A percentile compares a stretch with the other conserved stretches of the same genome.
Evolutionary conservation across 108 stramenopile genomes (phyloP).

Genomic region (Chaetoceros muelleri): DNA sequence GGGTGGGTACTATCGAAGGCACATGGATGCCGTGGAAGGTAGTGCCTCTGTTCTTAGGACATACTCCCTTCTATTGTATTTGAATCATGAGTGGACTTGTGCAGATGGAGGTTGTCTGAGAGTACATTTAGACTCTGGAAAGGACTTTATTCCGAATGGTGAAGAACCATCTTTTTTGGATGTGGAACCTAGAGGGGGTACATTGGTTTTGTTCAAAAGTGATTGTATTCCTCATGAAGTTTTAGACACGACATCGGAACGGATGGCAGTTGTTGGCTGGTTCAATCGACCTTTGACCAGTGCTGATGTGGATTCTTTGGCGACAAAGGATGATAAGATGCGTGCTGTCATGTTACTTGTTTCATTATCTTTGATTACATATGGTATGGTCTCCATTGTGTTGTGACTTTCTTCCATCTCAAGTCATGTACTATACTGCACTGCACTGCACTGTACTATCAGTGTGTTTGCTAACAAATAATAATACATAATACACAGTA

Average conservation of each 20-base stretch:
- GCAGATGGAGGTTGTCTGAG: conserved; percentile 30
- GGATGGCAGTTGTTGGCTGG: conserved; percentile 74
- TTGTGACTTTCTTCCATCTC: no score
- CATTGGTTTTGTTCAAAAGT: conserved; percentile 57
- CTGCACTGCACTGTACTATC: no score
- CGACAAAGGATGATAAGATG: conserved; percentile 22
- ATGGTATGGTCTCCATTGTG: conserved; percentile 26
- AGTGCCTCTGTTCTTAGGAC: neutral
- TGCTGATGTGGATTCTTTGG: conserved; percentile 32
- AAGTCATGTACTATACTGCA: no score
- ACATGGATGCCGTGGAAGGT: neutral
- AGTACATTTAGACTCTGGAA: conserved; percentile 51
- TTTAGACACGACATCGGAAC: conserved; percentile 45
- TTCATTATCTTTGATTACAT: conserved; percentile 36
- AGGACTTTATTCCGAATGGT: conserved; percentile 18
- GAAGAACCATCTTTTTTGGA: conserved; percentile 40
- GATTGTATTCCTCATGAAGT: conserved; percentile 71
- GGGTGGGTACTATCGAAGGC: conserved; percentile 1
- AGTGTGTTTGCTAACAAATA: no score
- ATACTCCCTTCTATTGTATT: neutral
- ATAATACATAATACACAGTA: no score
- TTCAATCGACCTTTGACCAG: conserved; percentile 29
- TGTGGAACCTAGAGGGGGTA: conserved; percentile 55
- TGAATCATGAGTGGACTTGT: conserved; percentile 5
- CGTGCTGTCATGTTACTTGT: conserved; percentile 25